Conservation (phyloP, 148 eudicot species). For the Rheum nobile region DNA sequence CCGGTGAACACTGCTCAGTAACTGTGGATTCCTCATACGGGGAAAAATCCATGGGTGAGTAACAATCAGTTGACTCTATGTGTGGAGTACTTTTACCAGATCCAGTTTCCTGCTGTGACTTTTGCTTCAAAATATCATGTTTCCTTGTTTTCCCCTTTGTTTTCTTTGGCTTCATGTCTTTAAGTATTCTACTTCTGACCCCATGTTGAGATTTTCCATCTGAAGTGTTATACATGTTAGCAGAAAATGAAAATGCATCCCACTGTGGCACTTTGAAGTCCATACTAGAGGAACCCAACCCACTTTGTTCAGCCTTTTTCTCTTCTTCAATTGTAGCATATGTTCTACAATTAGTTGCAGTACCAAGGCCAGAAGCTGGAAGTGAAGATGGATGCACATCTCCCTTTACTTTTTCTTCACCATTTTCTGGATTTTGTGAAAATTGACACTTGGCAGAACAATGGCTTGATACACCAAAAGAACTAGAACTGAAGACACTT, state of each 20-base stretch:
- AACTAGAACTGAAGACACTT: constrained; percentile 13
- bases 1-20: neutral
- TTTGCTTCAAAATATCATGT: constrained; percentile 19
- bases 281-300: constrained; percentile 14
- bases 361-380: constrained; percentile 20
- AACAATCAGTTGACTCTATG: constrained; percentile 37
- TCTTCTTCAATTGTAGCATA: constrained; percentile 20
- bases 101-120: constrained; percentile 17
- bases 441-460: neutral
- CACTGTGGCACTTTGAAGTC: constrained; percentile 31
- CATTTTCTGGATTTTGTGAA: constrained; percentile 10
- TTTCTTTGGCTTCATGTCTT: constrained; percentile 30
- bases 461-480: constrained; percentile 9
- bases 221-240: constrained; percentile 24
- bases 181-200: constrained; percentile 24
- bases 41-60: constrained; percentile 95
- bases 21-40: constrained; percentile 38
- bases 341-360: constrained; percentile 11
- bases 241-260: constrained; percentile 32
- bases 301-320: constrained; percentile 18
- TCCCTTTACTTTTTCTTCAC: constrained; percentile 15
- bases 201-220: constrained; percentile 22
- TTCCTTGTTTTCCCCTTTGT: constrained; percentile 33
- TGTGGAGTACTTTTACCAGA: constrained; percentile 25
- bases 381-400: constrained; percentile 16